A percentile compares a stretch with the other conserved stretches of the same genome.
Evolutionary conservation across 129 eudicot species (phyloP).

Genomic region (Tanacetum coccineum): DNA sequence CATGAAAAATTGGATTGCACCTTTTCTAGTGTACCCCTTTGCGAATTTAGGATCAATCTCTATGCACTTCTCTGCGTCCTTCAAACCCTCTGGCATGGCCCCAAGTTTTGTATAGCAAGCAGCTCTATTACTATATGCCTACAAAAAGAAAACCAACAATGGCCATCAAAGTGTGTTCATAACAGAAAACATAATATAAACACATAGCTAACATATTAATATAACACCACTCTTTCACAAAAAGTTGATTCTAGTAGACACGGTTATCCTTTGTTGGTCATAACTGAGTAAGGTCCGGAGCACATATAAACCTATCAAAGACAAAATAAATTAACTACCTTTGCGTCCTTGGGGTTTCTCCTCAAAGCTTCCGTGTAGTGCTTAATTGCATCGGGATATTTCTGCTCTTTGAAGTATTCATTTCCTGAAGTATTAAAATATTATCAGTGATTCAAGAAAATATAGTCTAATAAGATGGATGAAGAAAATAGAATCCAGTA

Average conservation of each 20-base stretch:
- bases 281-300: no score
- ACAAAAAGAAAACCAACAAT: neutral
- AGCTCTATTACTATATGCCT: conserved; percentile 95
- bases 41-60: conserved; percentile 89
- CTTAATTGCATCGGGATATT: conserved; percentile 85
- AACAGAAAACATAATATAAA: neutral
- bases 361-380: conserved; percentile 86
- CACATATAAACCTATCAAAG: neutral
- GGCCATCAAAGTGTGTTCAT: neutral
- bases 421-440: conserved; percentile 48
- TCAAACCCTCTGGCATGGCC: conserved; percentile 92
- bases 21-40: conserved; percentile 93
- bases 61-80: conserved; percentile 96
- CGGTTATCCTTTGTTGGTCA: neutral
- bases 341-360: conserved; percentile 87
- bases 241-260: neutral
- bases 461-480: neutral
- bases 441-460: neutral
- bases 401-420: conserved; percentile 82
- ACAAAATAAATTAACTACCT: conserved; percentile 35
- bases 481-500: neutral
- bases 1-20: conserved; percentile 91
- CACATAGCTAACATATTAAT: neutral
- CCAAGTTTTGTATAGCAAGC: conserved; percentile 93
- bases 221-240: neutral